phyloP scores from a whole-genome alignment of 805 yeast species.

The Kodamaea kaohsiungensis region DNA sequence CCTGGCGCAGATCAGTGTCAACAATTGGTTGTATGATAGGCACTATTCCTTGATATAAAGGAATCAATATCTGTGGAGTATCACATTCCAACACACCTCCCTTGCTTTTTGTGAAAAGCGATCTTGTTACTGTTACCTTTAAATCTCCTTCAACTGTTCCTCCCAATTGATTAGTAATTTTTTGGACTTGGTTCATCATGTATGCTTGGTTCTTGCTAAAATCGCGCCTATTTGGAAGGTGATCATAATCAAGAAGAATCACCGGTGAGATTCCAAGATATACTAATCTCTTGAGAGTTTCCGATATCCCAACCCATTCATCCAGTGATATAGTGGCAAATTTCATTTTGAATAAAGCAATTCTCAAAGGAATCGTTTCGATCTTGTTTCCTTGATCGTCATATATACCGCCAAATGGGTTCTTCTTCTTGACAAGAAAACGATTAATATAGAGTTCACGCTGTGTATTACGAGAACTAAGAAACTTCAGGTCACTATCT shows the following conservation, averaged over 20 bases:
- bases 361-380: constrained; percentile 44
- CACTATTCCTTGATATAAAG: constrained; percentile 41
- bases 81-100: constrained; percentile 17
- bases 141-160: constrained; percentile 21
- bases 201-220: constrained; percentile 34
- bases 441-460: constrained; percentile 35
- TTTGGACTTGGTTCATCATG: constrained; percentile 34
- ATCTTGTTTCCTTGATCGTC: constrained; percentile 23
- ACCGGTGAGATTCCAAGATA: constrained; percentile 76
- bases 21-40: constrained; percentile 68
- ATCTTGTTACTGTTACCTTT: constrained; percentile 27
- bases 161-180: constrained; percentile 23
- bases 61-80: constrained; percentile 33
- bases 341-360: constrained; percentile 58
- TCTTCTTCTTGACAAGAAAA: constrained; percentile 24
- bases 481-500: constrained; percentile 6
- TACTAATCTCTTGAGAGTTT: constrained; percentile 54
- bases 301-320: constrained; percentile 49
- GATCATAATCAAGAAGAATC: constrained; percentile 39
- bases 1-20: constrained; percentile 21
- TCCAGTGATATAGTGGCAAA: constrained; percentile 32
- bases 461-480: constrained; percentile 19
- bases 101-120: constrained; percentile 24
- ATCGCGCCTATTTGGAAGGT: constrained; percentile 18
- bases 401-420: constrained; percentile 37